phyloP scores from a whole-genome alignment of 1,284 basidiomycete species.

The Mycena sp. region DNA sequence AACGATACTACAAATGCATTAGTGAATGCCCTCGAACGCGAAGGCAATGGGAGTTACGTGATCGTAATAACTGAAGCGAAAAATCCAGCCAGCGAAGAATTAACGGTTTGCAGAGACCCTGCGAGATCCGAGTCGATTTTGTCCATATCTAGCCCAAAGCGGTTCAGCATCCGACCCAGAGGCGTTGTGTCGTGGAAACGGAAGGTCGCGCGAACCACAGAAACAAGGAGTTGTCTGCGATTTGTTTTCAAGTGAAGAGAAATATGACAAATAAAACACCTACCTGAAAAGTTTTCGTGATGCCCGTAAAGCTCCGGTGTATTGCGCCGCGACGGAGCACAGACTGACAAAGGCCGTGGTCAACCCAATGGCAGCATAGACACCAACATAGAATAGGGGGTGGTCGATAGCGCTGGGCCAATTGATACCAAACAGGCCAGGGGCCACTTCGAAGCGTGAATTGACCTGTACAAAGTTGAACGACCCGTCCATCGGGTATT shows the following conservation, averaged over 20 bases:
- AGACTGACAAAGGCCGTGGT: constrained; percentile 31
- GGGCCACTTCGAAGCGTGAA: background rate
- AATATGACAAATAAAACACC: background rate
- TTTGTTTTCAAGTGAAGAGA: background rate
- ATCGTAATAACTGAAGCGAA: constrained; percentile 75
- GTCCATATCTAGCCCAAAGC: constrained; percentile 70
- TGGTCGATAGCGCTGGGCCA: constrained; percentile 52
- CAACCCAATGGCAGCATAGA: constrained; percentile 36
- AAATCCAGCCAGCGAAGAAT: constrained; percentile 79
- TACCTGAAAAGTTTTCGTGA: constrained; percentile 33
- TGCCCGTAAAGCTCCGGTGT: constrained; percentile 32
- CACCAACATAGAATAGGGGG: constrained; percentile 35
- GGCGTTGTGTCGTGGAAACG: constrained; percentile 55
- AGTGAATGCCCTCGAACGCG: background rate
- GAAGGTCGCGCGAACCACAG: constrained; percentile 36
- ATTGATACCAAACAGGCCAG: constrained; percentile 39
- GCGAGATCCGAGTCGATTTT: constrained; percentile 81
- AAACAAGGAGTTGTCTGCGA: constrained; percentile 25
- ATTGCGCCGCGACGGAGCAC: constrained; percentile 30
- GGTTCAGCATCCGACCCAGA: constrained; percentile 42
- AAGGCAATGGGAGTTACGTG: constrained; percentile 52
- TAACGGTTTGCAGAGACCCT: constrained; percentile 78
- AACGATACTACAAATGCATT: constrained; percentile 55
- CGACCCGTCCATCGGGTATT: constrained; percentile 24
- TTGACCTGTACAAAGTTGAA: constrained; percentile 28